Evolutionary conservation across 768 basidiomycete species (phyloP).

Genomic region (Hericium erinaceus): DNA sequence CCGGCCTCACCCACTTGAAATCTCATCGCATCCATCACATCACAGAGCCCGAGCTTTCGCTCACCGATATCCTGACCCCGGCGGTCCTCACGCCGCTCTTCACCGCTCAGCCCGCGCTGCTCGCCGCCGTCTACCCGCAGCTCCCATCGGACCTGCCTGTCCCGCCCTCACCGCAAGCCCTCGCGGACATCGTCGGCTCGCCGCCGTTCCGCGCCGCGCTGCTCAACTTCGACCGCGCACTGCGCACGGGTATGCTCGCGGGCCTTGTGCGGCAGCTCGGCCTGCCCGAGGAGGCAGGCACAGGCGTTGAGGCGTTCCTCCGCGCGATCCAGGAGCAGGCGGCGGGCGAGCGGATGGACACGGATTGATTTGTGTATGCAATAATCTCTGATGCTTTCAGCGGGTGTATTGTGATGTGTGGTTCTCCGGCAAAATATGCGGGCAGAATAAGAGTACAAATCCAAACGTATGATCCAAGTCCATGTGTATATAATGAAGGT

Average conservation of each 20-base stretch:
- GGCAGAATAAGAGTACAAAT: neutral
- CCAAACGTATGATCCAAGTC: neutral
- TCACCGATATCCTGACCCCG: constrained; percentile 70
- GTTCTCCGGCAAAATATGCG: neutral
- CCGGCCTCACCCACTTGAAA: neutral
- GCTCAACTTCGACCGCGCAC: constrained; percentile 72
- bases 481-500: constrained; percentile 2
- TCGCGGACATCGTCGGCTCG: constrained; percentile 71
- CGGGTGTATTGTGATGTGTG: neutral
- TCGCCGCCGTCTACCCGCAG: constrained; percentile 66
- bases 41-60: constrained; percentile 42
- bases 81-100: constrained; percentile 68
- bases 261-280: constrained; percentile 71
- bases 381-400: neutral
- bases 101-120: constrained; percentile 55
- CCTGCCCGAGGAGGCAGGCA: constrained; percentile 77
- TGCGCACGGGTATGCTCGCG: constrained; percentile 71
- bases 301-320: constrained; percentile 70
- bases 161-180: constrained; percentile 56
- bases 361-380: constrained; percentile 37
- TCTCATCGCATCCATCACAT: constrained; percentile 6
- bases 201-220: constrained; percentile 80
- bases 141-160: constrained; percentile 71
- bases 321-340: constrained; percentile 74
- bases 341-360: constrained; percentile 64